Conservation (phyloP, 2,329 filamentous ascomycete genomes). For the Diatrype stigma region DNA sequence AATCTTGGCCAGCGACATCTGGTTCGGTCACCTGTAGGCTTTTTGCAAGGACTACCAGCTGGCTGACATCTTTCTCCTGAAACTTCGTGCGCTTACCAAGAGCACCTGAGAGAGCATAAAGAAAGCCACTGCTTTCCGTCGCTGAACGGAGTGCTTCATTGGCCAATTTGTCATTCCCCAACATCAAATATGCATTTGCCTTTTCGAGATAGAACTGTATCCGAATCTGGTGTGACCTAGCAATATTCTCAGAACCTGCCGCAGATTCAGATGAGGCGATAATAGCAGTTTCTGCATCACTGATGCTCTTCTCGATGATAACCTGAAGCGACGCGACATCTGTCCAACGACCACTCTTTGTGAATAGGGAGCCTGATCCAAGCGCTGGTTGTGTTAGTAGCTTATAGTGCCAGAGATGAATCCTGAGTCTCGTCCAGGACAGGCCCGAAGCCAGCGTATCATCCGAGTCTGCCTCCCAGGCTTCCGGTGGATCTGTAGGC, state of each 20-base stretch:
- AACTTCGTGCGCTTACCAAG: conserved; percentile 82
- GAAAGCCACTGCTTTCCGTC: conserved; percentile 62
- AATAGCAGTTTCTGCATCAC: conserved; percentile 32
- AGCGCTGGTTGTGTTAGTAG: conserved; percentile 54
- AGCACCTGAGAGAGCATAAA: conserved; percentile 79
- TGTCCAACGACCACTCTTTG: conserved; percentile 54
- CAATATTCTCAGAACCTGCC: conserved; percentile 23
- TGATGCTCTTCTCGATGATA: conserved; percentile 39
- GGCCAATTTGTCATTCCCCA: conserved; percentile 76
- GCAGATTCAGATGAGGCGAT: conserved; percentile 2
- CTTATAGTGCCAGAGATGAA: conserved; percentile 67
- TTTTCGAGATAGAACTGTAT: conserved; percentile 76
- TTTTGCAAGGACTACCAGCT: conserved; percentile 85
- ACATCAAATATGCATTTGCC: conserved; percentile 76
- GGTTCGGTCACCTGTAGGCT: conserved; percentile 47
- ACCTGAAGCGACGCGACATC: conserved; percentile 55
- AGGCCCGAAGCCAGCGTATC: conserved; percentile 31
- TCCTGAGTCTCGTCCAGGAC: conserved; percentile 64
- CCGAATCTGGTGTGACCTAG: conserved; percentile 45
- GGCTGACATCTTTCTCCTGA: conserved; percentile 75
- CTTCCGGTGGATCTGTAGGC: conserved; percentile 14
- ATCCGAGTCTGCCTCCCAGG: conserved; percentile 26
- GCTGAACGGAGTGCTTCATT: conserved; percentile 67
- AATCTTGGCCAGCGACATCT: conserved; percentile 3
- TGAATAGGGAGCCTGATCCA: conserved; percentile 50